Base-by-base conservation (phyloP, 2,329 filamentous ascomycete species). In the Aspergillus texensis region DNA sequence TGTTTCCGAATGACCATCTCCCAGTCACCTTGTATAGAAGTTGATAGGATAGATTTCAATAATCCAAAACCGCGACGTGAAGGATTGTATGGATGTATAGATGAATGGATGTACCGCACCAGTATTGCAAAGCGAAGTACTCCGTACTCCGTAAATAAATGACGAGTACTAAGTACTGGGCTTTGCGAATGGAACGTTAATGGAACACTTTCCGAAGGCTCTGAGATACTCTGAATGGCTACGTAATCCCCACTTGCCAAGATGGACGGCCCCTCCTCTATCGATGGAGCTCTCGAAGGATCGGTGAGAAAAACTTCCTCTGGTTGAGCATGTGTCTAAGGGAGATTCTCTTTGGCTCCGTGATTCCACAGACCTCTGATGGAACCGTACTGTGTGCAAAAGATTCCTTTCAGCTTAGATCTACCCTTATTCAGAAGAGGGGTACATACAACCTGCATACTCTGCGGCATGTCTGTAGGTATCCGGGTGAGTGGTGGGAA, bases 201-300 rank as follows among this genome's bases (percentile, higher is more conserved):
- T 39, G 5, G 52, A 55, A 39, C 32, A 55, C 19, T 5, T 16
- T 54, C 52, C 32, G 52, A 21, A 34, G 11, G 11, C 9, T 12
- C 14, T 36, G 5, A 19, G 6, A 21, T 2, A 24, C 11, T 24
- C 12, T 39, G n/a, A 55, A 39, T 39, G 34, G 52, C 34, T 55
- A 55, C 52, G 21, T 14, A 55, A 55, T 9, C 52, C n/a, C 52
- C 52, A 55, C 52, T 55, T 55, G 52, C 52, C 52, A 55, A 55
- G 52, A 39, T 36, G n/a, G 1, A 19, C 24, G 52, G 32, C 34
- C 52, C 52, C 52, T 54, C 52, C 30, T 55, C n/a, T 55, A 39
- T 55, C 21, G 32, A 55, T 21, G 26, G n/a, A n/a, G 52, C n/a
- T 55, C 52, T 55, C 52, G 52, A 39, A 55, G 36, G 11, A 55